A percentile compares a stretch with the other conserved stretches of the same genome.
Conservation (phyloP, 1,284 basidiomycete species). For the Ganoderma meredithae region DNA sequence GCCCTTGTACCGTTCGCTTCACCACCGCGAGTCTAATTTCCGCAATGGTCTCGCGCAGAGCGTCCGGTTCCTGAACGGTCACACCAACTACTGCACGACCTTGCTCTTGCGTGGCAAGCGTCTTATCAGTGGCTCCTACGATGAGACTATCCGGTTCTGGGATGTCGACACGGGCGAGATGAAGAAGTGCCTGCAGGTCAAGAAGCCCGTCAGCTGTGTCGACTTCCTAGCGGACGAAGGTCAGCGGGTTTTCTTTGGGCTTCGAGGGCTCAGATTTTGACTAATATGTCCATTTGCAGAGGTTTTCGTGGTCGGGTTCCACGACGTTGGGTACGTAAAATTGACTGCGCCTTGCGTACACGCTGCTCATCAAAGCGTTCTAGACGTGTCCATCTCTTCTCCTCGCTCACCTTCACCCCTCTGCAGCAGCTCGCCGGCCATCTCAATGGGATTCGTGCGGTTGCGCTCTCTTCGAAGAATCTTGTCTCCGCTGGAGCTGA, state of each 20-base stretch:
- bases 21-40: slow-evolving; percentile 90
- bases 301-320: slow-evolving; percentile 91
- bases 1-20: slow-evolving; percentile 80
- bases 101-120: slow-evolving; percentile 80
- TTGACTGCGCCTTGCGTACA: neutral
- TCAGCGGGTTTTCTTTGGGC: neutral
- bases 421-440: slow-evolving; percentile 87
- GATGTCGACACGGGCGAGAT: slow-evolving; percentile 82
- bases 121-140: slow-evolving; percentile 89
- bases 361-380: slow-evolving; percentile 14
- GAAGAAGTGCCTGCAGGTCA: slow-evolving; percentile 82
- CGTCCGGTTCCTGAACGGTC: slow-evolving; percentile 81
- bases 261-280: neutral
- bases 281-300: slow-evolving; percentile 48
- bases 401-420: slow-evolving; percentile 80
- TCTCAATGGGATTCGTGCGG: slow-evolving; percentile 84
- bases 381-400: slow-evolving; percentile 84
- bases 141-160: slow-evolving; percentile 92
- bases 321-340: slow-evolving; percentile 81
- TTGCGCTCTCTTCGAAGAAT: slow-evolving; percentile 85
- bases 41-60: slow-evolving; percentile 77
- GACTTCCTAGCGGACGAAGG: slow-evolving; percentile 83
- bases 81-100: slow-evolving; percentile 90
- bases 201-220: slow-evolving; percentile 90
- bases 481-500: slow-evolving; percentile 90